These are phyloP conservation scores for Nannochloropsis granulata DNA, from an alignment of 108 stramenopile genomes.

Conservation along the genomic window DNA sequence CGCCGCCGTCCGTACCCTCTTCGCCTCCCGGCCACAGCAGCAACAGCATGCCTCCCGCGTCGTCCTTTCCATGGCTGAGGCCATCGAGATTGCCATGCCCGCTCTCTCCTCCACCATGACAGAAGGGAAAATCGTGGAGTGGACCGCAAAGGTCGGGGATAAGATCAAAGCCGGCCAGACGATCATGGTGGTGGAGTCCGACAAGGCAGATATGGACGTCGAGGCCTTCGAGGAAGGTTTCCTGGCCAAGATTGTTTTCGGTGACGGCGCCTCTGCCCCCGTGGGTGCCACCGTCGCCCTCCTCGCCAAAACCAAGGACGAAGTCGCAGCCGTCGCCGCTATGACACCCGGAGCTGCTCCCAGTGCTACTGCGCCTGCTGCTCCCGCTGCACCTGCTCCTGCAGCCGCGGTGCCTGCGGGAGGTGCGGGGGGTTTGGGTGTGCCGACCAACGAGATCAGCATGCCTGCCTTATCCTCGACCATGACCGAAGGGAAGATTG, in stretches of 20 bases:
- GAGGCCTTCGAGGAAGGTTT: constrained; percentile 84
- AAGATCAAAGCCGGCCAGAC: constrained; percentile 71
- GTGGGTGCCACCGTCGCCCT: constrained; percentile 82
- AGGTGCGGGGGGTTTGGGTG: not conserved
- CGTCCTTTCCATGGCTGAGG: not conserved
- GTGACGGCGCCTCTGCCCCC: constrained; percentile 67
- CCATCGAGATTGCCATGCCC: constrained; percentile 65
- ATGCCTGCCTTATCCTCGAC: constrained; percentile 96
- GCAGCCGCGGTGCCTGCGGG: not conserved
- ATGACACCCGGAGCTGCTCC: not conserved
- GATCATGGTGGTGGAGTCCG: constrained; percentile 89
- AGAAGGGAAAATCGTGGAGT: constrained; percentile 86
- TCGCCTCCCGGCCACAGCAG: not conserved
- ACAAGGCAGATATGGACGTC: constrained; percentile 98
- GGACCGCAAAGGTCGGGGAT: constrained; percentile 82
- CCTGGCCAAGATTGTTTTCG: constrained; percentile 77
- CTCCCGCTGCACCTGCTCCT: not conserved
- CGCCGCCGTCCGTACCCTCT: not conserved
- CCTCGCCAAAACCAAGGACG: constrained; percentile 47
- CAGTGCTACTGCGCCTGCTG: not conserved
- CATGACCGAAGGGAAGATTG: constrained; percentile 92
- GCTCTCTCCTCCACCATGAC: constrained; percentile 96
- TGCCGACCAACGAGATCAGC: constrained; percentile 37
- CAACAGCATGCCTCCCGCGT: not conserved
- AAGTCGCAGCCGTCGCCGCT: not conserved